Percentiles rank a stretch among this genome's conserved stretches.
phyloP scores from a whole-genome alignment of 768 basidiomycete genomes.

The Suillus bovinus region DNA sequence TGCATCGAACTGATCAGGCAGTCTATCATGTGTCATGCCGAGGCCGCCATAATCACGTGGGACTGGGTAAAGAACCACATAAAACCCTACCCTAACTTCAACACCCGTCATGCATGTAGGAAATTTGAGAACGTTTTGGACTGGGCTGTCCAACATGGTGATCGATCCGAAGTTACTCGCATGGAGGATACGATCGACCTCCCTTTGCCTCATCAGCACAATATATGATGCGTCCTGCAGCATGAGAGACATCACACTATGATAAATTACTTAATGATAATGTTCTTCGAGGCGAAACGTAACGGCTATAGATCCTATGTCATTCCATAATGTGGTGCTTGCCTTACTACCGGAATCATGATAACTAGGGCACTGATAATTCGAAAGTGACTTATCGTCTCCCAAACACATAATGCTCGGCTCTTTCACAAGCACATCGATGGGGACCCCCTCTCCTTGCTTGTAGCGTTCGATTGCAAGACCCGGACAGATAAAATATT shows the following conservation, averaged over 20 bases:
- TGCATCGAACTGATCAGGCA: slow-evolving; percentile 14
- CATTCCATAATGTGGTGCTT: no score
- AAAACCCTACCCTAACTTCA: slow-evolving; percentile 2
- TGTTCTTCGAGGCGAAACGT: not conserved
- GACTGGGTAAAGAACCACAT: slow-evolving; percentile 10
- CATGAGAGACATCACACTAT: not conserved
- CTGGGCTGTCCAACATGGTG: not conserved
- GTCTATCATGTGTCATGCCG: not conserved
- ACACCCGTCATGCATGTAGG: slow-evolving; percentile 7
- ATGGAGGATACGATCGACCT: not conserved
- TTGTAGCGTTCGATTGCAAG: no score
- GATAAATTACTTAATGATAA: not conserved
- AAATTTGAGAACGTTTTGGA: not conserved
- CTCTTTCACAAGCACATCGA: not conserved
- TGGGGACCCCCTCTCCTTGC: no score
- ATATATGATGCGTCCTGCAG: not conserved
- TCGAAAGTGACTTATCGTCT: no score
- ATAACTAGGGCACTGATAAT: not conserved
- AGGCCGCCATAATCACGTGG: not conserved
- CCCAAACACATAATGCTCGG: not conserved
- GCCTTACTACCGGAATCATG: no score
- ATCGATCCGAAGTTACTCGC: not conserved
- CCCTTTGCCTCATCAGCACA: not conserved
- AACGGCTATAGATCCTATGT: no score
- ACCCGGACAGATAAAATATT: no score